These are phyloP conservation scores for Fusarium transvaalense DNA, from an alignment of 2,329 filamentous ascomycete genomes.

Conservation along the genomic window DNA sequence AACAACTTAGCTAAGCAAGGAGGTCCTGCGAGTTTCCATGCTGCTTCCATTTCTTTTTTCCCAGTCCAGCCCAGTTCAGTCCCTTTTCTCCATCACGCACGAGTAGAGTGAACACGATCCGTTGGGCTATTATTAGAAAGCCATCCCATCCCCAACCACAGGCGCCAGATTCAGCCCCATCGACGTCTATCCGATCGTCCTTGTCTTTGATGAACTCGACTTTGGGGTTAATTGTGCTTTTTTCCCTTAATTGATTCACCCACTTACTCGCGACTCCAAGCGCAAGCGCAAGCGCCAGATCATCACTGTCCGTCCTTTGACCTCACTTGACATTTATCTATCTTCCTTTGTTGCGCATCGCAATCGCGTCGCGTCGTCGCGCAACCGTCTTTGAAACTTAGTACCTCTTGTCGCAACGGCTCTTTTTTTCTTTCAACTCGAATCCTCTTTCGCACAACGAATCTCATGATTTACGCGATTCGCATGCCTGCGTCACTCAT, in stretches of 20 bases:
- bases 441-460: not conserved
- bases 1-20: constrained; percentile 37
- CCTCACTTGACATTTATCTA: not conserved
- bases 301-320: not conserved
- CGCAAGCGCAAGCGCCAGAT: constrained; percentile 30
- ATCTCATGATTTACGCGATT: constrained; percentile 29
- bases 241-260: constrained; percentile 4
- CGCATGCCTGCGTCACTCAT: constrained; percentile 27
- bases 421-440: constrained; percentile 19
- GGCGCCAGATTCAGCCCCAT: constrained; percentile 51
- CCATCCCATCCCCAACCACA: constrained; percentile 41
- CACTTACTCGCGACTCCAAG: constrained; percentile 11
- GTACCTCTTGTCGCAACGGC: constrained; percentile 16
- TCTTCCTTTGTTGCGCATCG: constrained; percentile 10
- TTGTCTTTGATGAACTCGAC: constrained; percentile 5
- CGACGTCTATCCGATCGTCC: constrained; percentile 38
- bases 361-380: constrained; percentile 38
- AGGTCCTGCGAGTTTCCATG: constrained; percentile 37
- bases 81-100: constrained; percentile 41
- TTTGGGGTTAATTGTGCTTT: constrained; percentile 13
- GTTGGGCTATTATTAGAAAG: constrained; percentile 50
- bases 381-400: constrained; percentile 12
- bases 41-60: constrained; percentile 48
- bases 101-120: constrained; percentile 49
- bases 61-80: constrained; percentile 13